Conservation (phyloP, 345 rosid species). For the Sisymbrium altissimum region DNA sequence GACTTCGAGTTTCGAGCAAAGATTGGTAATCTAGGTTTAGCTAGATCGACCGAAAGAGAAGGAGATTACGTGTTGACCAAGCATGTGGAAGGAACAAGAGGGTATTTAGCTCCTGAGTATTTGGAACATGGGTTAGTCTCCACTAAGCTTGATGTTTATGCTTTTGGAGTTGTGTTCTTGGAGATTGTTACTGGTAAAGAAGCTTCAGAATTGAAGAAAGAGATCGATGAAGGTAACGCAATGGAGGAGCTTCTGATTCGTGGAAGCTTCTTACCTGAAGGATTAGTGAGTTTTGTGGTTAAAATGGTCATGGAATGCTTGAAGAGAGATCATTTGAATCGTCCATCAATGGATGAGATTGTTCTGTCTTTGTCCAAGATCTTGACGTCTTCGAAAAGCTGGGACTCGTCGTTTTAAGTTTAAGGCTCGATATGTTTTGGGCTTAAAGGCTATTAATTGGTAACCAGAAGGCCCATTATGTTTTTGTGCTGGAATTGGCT, state of each 20-base stretch:
- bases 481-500: conserved; percentile 1
- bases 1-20: conserved; percentile 81
- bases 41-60: conserved; percentile 49
- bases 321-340: conserved; percentile 49
- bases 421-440: not conserved
- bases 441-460: not conserved
- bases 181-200: conserved; percentile 72
- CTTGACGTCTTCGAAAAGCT: conserved; percentile 36
- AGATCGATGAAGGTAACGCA: conserved; percentile 24
- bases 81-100: conserved; percentile 81
- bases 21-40: conserved; percentile 73
- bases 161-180: conserved; percentile 68
- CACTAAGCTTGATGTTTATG: conserved; percentile 75
- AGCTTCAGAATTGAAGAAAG: conserved; percentile 36
- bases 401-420: conserved; percentile 35
- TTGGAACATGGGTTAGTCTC: conserved; percentile 70
- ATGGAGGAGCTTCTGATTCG: conserved; percentile 42
- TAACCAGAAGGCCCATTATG: not conserved
- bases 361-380: conserved; percentile 49
- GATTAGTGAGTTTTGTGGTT: conserved; percentile 37
- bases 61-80: conserved; percentile 61
- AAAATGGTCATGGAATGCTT: conserved; percentile 55
- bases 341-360: conserved; percentile 69
- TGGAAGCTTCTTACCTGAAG: conserved; percentile 46
- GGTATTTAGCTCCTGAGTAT: conserved; percentile 88